Conservation (phyloP, 192 early-diverging fungal genomes). For the Paraglomus brasilianum region DNA sequence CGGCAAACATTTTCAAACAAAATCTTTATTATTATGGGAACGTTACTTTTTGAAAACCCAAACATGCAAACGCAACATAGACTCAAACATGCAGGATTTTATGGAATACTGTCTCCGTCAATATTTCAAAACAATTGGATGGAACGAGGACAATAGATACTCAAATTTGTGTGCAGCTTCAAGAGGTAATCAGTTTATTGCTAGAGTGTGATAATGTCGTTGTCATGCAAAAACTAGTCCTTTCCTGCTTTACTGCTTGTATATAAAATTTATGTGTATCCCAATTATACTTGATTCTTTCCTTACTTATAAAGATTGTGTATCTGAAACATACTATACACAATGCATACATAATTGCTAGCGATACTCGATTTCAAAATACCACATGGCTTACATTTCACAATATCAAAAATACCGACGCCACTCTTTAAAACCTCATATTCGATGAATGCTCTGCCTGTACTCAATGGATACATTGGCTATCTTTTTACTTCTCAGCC, state of each 20-base stretch:
- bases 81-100: slow-evolving; percentile 65
- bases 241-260: neutral
- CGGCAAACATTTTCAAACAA: no score
- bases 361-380: slow-evolving; percentile 81
- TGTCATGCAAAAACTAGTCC: neutral
- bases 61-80: no score
- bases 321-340: neutral
- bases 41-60: no score
- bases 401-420: slow-evolving; percentile 73
- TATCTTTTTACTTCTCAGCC: slow-evolving; percentile 79
- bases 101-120: slow-evolving; percentile 77
- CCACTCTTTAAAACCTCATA: slow-evolving; percentile 76
- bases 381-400: slow-evolving; percentile 69
- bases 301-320: neutral
- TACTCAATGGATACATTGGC: slow-evolving; percentile 65
- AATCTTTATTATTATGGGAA: no score
- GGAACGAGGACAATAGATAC: slow-evolving; percentile 82
- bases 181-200: slow-evolving; percentile 40
- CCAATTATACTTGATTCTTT: neutral
- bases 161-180: slow-evolving; percentile 76
- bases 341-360: slow-evolving; percentile 10
- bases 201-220: neutral
- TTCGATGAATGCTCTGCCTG: slow-evolving; percentile 59
- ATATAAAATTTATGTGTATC: neutral
- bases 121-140: slow-evolving; percentile 73